Conservation (phyloP, 2,329 filamentous ascomycete species). For the Penicillium crustosum region DNA sequence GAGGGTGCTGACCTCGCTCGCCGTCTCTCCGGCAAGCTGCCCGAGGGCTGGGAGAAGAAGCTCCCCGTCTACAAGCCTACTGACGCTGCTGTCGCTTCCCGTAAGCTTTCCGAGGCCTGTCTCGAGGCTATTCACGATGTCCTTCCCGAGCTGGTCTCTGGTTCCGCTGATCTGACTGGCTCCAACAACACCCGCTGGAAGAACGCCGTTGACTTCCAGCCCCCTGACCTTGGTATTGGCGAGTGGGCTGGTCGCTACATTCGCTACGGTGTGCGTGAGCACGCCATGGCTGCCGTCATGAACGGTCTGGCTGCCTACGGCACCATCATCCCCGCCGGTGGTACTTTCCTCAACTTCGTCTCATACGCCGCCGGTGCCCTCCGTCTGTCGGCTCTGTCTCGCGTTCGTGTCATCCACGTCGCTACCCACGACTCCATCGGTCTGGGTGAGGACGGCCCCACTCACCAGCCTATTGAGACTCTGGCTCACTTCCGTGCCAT, state of each 20-base stretch:
- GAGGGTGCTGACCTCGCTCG: constrained; percentile 80
- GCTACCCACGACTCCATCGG: constrained; percentile 99
- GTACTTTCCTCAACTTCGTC: constrained; percentile 99
- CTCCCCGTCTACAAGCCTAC: constrained; percentile 86
- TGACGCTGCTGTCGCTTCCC: constrained; percentile 82
- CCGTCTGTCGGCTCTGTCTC: constrained; percentile 88
- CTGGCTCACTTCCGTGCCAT: constrained; percentile 97
- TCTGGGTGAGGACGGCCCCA: constrained; percentile 97
- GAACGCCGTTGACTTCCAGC: constrained; percentile 95
- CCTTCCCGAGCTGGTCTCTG: constrained; percentile 88
- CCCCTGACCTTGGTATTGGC: constrained; percentile 78
- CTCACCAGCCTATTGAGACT: constrained; percentile 98
- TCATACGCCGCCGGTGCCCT: constrained; percentile 95
- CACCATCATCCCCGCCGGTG: constrained; percentile 86
- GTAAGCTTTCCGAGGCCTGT: constrained; percentile 94
- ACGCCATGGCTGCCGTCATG: constrained; percentile 54
- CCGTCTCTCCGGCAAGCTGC: constrained; percentile 77
- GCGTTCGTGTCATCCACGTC: constrained; percentile 88
- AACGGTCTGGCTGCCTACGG: constrained; percentile 90
- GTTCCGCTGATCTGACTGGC: constrained; percentile 95
- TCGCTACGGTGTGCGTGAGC: constrained; percentile 54
- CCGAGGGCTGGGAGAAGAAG: constrained; percentile 93
- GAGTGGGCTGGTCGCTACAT: constrained; percentile 86
- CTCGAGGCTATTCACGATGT: constrained; percentile 80
- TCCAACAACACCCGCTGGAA: constrained; percentile 99